Base-by-base conservation (phyloP, 768 basidiomycete genomes). In the Pisolithus tinctorius region DNA sequence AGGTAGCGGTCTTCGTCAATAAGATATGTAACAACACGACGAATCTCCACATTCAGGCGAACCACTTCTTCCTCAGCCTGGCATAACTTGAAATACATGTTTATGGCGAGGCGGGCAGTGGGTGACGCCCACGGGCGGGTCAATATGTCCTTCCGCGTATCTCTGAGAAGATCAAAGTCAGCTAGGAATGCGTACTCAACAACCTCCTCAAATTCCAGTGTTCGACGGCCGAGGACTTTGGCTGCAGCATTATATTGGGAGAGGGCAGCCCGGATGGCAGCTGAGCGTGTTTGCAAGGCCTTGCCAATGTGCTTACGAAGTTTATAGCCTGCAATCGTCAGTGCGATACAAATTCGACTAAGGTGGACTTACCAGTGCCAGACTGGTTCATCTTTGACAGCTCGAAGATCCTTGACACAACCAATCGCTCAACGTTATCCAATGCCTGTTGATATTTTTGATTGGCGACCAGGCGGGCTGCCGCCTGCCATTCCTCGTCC, bases 131-230 rank as follows among this genome's bases (percentile, higher is more conserved):
- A 64, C 11, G 52, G 52, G n/a, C 34, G 3, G 48, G 29, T 51
- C 36, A 17, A 55, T 44, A 16, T 52, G 50, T 30, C 29, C 29
- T 30, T 6, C 7, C 29, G 4, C 9, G 29, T 30, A 9, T 30
- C 29, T 9, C 29, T 30, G 10, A 64, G 50, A 14, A 59, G 42
- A 6, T 55, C 55, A 20, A 60, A 60, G 29, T 62, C 51, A 0
- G 57, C 50, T 14, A 30, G 40, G 8, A 11, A 60, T 1, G n/a
- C 50, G 0, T n/a, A n/a, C n/a, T n/a, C n/a, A n/a, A n/a, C n/a
- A n/a, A 70, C 60, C 14, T 55, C 48, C 6, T 64, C 55, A 59
- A 60, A 64, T 7, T 52, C 25, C 4, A 55, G 41, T 0, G 10
- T 17, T 46, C 6, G 47, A 45, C 25, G 17, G 41, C 10, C n/a